Base-by-base conservation (phyloP, 768 basidiomycete genomes). In the Naematelia encephala region DNA sequence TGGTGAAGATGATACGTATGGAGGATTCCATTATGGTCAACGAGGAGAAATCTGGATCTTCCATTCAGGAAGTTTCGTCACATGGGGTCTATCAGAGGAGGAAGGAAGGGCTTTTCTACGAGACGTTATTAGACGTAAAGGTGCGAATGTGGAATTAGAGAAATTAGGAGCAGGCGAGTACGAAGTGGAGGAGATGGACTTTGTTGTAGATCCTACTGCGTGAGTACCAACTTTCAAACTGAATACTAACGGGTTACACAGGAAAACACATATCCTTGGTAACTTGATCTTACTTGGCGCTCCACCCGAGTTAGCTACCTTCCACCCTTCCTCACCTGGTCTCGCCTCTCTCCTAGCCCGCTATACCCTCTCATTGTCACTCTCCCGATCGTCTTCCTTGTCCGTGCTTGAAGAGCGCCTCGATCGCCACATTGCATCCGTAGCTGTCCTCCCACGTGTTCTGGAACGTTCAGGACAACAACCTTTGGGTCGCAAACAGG, bases 201-300 rank as follows among this genome's bases (percentile, higher is more conserved):
- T 92, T 77, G 89, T 92, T 12, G 86, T 87, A 25, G 92, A 96
- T 77, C 89, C 89, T 34, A 86, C 81, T 54, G 90, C 93, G 91
- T 94, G 79, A 73, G 84, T 68, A 16, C 34, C 42, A 49, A 13
- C 23, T n/a, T n/a, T n/a, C n/a, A n/a, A n/a, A n/a, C n/a, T n/a
- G n/a, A n/a, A n/a, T 26, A 48, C 60, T 64, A 19, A 59, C 54
- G 23, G 49, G 30, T 56, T 42, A 57, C 21, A 27, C 60, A 94
- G 91, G 77, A 80, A 83, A 68, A 94, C 92, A 0, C 85, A 91
- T 26, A 81, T 96, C 54, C 90, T 92, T 70, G 92, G 92, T 28
- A 91, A 96, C 71, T 78, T 96, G 61, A 92, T 94, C 57, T 88
- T 96, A 56, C 84, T 96, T 16, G 92, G 92, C 5, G 82, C 84